These are phyloP conservation scores for Apiotrichum veenhuisii DNA, from an alignment of 1,284 basidiomycete species.

Conservation along the genomic window DNA sequence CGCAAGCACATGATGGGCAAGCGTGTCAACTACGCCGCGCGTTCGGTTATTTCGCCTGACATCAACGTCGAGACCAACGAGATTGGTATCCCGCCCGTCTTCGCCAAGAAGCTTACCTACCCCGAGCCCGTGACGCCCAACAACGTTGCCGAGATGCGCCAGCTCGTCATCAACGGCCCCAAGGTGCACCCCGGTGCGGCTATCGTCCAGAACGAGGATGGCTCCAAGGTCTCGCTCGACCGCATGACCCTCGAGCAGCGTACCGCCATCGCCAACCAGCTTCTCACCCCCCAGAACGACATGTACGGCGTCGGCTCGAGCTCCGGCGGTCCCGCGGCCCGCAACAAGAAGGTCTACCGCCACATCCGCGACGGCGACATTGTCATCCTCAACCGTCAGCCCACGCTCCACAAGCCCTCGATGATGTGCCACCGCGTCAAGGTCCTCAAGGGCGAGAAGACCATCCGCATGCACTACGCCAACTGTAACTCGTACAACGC, in stretches of 20 bases:
- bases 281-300: slow-evolving; percentile 85
- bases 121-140: slow-evolving; percentile 92
- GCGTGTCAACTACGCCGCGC: slow-evolving; percentile 98
- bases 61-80: slow-evolving; percentile 99
- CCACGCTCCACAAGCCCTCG: slow-evolving; percentile 98
- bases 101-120: slow-evolving; percentile 94
- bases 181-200: slow-evolving; percentile 87
- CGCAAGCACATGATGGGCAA: slow-evolving; percentile 99
- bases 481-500: slow-evolving; percentile 99
- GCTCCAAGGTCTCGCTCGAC: slow-evolving; percentile 76
- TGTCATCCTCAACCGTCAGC: slow-evolving; percentile 94
- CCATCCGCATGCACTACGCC: slow-evolving; percentile 99
- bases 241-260: slow-evolving; percentile 81
- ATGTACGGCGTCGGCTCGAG: slow-evolving; percentile 55
- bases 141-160: slow-evolving; percentile 85
- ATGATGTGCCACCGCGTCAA: slow-evolving; percentile 99
- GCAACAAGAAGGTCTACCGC: slow-evolving; percentile 97
- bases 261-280: slow-evolving; percentile 93
- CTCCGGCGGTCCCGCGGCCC: slow-evolving; percentile 59
- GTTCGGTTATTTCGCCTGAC: slow-evolving; percentile 98
- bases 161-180: slow-evolving; percentile 88
- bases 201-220: slow-evolving; percentile 94
- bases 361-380: slow-evolving; percentile 95
- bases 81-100: slow-evolving; percentile 96
- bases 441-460: slow-evolving; percentile 93